phyloP scores from a whole-genome alignment of 2,329 filamentous ascomycete species.

The Kalaharituber pfeilii region DNA sequence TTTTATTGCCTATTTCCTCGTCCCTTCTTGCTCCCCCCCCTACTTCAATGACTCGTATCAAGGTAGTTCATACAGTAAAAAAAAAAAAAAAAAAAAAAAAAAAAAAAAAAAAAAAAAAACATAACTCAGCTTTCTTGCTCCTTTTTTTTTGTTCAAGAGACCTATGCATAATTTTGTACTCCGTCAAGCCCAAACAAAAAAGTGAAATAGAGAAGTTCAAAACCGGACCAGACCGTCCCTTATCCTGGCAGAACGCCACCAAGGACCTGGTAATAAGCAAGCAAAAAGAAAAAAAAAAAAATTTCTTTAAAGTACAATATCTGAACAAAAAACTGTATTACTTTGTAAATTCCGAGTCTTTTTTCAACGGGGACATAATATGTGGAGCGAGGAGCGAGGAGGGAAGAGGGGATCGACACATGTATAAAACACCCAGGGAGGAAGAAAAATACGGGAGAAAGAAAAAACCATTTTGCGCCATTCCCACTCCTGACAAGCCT shows the following conservation, averaged over 20 bases:
- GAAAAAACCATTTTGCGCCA: conserved; percentile 11
- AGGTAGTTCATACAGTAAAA: neutral
- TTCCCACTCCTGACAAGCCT: conserved; percentile 6
- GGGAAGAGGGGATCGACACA: neutral
- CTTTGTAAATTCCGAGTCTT: neutral
- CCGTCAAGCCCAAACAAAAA: neutral
- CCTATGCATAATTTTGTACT: neutral
- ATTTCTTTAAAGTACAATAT: neutral
- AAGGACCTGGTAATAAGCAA: neutral
- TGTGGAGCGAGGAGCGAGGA: neutral
- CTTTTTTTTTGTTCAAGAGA: neutral
- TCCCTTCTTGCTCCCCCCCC: neutral
- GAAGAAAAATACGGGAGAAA: conserved; percentile 1
- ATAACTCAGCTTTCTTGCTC: neutral
- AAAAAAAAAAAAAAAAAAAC: neutral
- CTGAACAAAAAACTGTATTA: neutral
- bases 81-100: conserved; percentile 1
- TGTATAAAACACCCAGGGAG: neutral
- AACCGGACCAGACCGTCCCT: neutral
- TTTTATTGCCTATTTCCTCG: too few relatives aligned
- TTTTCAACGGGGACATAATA: too few relatives aligned
- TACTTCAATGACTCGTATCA: neutral
- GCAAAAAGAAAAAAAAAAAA: neutral
- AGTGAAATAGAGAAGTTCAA: neutral
- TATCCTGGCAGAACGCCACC: neutral